phyloP scores from a whole-genome alignment of 306 rosid genomes.

The Mimosa bimucronata region DNA sequence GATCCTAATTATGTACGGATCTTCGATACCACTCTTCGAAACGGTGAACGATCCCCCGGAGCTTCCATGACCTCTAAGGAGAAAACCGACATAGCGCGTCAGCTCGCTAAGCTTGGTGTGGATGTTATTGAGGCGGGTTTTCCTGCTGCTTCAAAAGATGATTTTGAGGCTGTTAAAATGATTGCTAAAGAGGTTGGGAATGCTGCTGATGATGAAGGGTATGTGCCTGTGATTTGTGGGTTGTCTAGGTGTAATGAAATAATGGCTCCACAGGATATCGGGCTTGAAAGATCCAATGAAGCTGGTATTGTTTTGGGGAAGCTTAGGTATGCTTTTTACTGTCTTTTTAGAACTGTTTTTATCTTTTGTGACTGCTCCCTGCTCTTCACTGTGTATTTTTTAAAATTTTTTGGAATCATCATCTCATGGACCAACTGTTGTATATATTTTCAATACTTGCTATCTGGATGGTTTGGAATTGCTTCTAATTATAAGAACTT shows the following conservation, averaged over 20 bases:
- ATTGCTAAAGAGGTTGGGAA: slow-evolving; percentile 84
- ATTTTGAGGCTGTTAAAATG: slow-evolving; percentile 75
- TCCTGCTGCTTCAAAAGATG: slow-evolving; percentile 85
- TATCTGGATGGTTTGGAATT: no score
- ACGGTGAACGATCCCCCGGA: slow-evolving; percentile 99
- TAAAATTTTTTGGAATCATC: no score
- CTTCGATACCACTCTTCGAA: slow-evolving; percentile 96
- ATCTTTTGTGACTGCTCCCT: no score
- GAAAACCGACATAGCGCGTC: slow-evolving; percentile 86
- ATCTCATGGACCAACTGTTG: no score
- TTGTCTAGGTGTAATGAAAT: slow-evolving; percentile 88
- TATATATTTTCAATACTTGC: no score
- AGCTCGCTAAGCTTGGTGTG: slow-evolving; percentile 85
- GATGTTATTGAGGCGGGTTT: slow-evolving; percentile 95
- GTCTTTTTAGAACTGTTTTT: no score
- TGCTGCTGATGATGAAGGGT: slow-evolving; percentile 64
- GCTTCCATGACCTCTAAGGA: slow-evolving; percentile 91
- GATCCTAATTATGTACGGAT: slow-evolving; percentile 84
- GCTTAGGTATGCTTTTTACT: slow-evolving; percentile 95
- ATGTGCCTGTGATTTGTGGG: slow-evolving; percentile 91
- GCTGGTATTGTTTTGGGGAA: slow-evolving; percentile 98
- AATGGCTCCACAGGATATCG: slow-evolving; percentile 93
- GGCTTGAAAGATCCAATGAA: slow-evolving; percentile 75
- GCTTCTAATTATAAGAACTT: slow-evolving; percentile 11
- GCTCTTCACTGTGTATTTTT: no score